Evolutionary conservation across 306 rosid genomes (phyloP), one percentile per base, ranked within the genome.

Genomic region (Vigna nakashimae): DNA sequence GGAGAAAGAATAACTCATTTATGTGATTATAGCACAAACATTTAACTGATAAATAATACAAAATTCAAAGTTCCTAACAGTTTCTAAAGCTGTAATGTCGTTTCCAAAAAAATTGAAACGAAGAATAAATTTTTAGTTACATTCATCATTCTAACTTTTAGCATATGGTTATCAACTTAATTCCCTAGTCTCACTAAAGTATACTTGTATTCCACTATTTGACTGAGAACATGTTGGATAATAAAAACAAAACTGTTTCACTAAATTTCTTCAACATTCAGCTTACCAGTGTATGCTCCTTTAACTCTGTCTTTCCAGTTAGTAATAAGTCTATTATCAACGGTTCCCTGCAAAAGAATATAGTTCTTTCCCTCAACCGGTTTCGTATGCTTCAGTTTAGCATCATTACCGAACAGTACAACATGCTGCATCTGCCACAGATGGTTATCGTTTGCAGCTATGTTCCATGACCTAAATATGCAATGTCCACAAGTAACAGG

Each of bases 401-500:
- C 81, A 65, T 68, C 81, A 80, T 69, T 72, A 65, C 87, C 84
- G 64, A 83, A 88, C 67, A 88, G 76, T 40, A 51, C 73, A 71
- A 18, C 62, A 79, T 89, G 88, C 74, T 89, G 97, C 62, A 60
- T 71, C 87, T 77, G 82, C 98, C 97, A 94, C 55, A 89, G 80
- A 82, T 71, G 82, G 79, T 87, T 75, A 64, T 89, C 95, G 75
- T 84, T 88, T 80, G 98, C 93, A 32, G 97, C 93, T 49, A 86
- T 26, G 82, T 90, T 92, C 97, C 98, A 94, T 3, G 87, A 82
- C 97, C 98, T 94, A 72, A 77, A 87, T 69, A 65, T 43, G 57
- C 78, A 87, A 59, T 55, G 84, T 65, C 63, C 65, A 76, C 58
- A 36, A 79, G 78, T 68, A 62, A 30, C 59, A 42, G 13, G 43